These are phyloP conservation scores for Euphorbia schlechtendalii DNA, from an alignment of 441 rosid species.

Conservation along the genomic window DNA sequence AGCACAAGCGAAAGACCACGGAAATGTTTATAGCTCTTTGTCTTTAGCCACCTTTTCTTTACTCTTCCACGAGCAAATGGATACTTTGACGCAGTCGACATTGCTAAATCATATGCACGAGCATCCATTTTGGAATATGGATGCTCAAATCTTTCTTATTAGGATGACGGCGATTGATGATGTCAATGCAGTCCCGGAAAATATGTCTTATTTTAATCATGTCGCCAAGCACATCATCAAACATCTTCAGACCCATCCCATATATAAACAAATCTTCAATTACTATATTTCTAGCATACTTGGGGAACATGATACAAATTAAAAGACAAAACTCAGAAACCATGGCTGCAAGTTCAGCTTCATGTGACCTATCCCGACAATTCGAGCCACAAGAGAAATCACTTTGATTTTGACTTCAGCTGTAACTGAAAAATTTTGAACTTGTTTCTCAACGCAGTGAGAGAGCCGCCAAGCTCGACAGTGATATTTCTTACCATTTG, in stretches of 20 bases:
- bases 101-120: neutral
- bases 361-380: neutral
- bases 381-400: neutral
- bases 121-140: neutral
- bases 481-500: too few species aligned
- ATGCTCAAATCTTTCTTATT: too few species aligned
- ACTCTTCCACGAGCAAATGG: neutral
- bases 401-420: neutral
- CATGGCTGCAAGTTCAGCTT: neutral
- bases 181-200: neutral
- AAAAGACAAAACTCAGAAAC: neutral
- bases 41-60: neutral
- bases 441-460: too few species aligned
- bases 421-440: neutral
- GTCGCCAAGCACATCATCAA: neutral
- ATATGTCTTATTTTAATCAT: neutral
- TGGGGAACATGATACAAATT: neutral
- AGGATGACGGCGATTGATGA: neutral
- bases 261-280: neutral
- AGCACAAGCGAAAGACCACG: slow-evolving; percentile 1
- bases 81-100: neutral
- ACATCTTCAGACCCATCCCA: neutral
- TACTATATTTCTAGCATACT: neutral
- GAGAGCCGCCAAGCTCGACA: too few species aligned
- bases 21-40: neutral